A percentile compares a stretch with the other conserved stretches of the same genome.
phyloP scores from a whole-genome alignment of 1,284 basidiomycete genomes.

The Trichosporon coremiiforme region DNA sequence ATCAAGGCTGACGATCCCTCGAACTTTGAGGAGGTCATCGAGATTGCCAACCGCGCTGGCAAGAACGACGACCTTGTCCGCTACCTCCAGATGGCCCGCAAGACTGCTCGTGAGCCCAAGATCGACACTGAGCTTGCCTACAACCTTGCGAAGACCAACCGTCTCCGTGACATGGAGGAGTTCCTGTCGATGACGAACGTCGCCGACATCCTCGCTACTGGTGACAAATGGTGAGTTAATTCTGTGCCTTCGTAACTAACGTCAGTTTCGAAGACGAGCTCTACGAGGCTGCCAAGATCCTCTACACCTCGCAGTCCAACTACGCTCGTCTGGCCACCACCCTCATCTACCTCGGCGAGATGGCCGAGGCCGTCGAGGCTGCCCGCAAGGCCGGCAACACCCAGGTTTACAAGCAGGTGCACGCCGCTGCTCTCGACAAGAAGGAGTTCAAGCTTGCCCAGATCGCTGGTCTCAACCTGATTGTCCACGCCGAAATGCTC shows the following conservation, averaged over 20 bases:
- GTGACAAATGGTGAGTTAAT: constrained; percentile 77
- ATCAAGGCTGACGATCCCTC: constrained; percentile 97
- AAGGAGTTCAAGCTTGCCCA: constrained; percentile 95
- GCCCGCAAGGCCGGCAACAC: constrained; percentile 99
- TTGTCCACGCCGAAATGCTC: constrained; percentile 80
- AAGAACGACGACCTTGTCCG: constrained; percentile 98
- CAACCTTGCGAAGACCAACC: constrained; percentile 95
- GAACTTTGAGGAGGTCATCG: constrained; percentile 95
- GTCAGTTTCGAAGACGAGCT: constrained; percentile 85
- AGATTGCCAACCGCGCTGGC: constrained; percentile 92
- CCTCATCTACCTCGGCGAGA: constrained; percentile 96
- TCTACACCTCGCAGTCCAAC: constrained; percentile 97
- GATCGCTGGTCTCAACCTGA: constrained; percentile 95
- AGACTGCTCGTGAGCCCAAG: constrained; percentile 92
- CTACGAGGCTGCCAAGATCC: constrained; percentile 93
- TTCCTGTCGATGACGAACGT: constrained; percentile 99
- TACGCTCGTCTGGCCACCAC: constrained; percentile 98
- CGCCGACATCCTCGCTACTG: constrained; percentile 91
- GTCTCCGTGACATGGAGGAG: constrained; percentile 98
- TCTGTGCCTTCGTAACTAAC: background rate
- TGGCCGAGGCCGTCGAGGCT: constrained; percentile 96
- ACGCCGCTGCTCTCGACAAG: constrained; percentile 97
- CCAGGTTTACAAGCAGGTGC: constrained; percentile 99
- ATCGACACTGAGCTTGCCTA: constrained; percentile 98
- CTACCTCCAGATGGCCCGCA: constrained; percentile 99